These are phyloP conservation scores for Solanum hybrid DNA, from an alignment of 305 asterid species.

Conservation along the genomic window DNA sequence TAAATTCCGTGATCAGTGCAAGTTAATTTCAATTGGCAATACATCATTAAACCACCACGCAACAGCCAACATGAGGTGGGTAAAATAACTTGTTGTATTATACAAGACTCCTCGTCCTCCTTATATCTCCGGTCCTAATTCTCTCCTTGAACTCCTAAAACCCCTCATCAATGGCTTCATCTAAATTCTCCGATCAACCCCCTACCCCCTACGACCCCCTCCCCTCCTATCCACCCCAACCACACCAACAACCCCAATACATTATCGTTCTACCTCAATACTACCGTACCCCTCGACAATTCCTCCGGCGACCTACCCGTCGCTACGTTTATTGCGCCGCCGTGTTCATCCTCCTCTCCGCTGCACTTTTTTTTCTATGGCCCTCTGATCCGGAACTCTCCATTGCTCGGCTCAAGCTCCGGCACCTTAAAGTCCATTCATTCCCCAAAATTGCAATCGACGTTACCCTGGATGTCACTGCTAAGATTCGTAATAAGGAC, in stretches of 20 bases:
- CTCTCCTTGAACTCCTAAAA: not conserved
- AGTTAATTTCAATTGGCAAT: not conserved
- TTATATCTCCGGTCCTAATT: not conserved
- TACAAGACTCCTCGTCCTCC: not conserved
- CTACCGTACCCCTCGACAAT: conserved; percentile 23
- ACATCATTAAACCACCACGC: not conserved
- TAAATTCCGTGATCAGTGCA: not conserved
- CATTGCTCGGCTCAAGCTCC: conserved; percentile 44
- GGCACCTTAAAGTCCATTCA: conserved; percentile 36
- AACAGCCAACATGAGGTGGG: not conserved
- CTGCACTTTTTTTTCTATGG: conserved; percentile 47
- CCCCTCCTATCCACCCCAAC: conserved; percentile 34
- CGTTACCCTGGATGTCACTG: conserved; percentile 48
- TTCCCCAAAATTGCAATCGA: conserved; percentile 44
- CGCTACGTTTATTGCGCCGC: conserved; percentile 27
- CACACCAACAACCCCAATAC: conserved; percentile 46
- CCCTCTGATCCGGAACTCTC: conserved; percentile 74
- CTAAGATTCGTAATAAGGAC: conserved; percentile 54
- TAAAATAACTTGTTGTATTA: not conserved
- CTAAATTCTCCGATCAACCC: conserved; percentile 19
- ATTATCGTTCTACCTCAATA: conserved; percentile 46
- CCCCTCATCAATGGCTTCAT: conserved; percentile 25
- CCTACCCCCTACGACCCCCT: conserved; percentile 17
- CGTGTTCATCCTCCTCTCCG: conserved; percentile 31
- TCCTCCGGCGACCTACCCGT: conserved; percentile 15